These are phyloP conservation scores for Clavaria fumosa DNA, from an alignment of 768 basidiomycete genomes.

Conservation along the genomic window DNA sequence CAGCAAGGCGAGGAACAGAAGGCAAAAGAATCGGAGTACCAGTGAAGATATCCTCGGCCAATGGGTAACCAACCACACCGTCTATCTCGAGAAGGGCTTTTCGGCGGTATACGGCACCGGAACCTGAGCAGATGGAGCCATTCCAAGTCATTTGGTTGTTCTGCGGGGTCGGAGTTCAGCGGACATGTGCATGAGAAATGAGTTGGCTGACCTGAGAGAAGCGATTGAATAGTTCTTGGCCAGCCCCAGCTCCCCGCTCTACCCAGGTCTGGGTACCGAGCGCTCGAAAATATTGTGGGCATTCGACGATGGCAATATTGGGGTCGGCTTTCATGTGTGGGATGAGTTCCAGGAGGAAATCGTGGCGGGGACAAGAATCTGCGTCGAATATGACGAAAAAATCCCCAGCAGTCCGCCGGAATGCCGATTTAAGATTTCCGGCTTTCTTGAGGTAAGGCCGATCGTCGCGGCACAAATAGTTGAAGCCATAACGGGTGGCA, in stretches of 20 bases:
- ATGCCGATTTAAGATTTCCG: conserved; percentile 17
- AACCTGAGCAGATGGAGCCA: conserved; percentile 17
- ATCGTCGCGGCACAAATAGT: conserved; percentile 16
- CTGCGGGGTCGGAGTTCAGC: conserved; percentile 17
- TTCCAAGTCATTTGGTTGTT: conserved; percentile 17
- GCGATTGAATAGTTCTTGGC: conserved; percentile 16
- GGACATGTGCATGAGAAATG: conserved; percentile 15
- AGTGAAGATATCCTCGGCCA: conserved; percentile 18
- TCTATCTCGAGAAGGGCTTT: conserved; percentile 14
- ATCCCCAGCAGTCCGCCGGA: conserved; percentile 15
- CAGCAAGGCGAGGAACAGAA: no score
- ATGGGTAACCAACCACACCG: conserved; percentile 15
- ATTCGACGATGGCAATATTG: conserved; percentile 17
- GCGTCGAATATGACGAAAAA: conserved; percentile 19
- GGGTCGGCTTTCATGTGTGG: conserved; percentile 14
- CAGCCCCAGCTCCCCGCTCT: conserved; percentile 17
- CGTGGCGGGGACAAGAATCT: conserved; percentile 18
- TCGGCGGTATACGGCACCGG: conserved; percentile 17
- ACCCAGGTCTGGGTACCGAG: conserved; percentile 15
- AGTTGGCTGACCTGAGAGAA: conserved; percentile 18
- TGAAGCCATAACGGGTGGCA: conserved; percentile 14
- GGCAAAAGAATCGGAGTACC: no score
- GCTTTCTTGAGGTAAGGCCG: conserved; percentile 17
- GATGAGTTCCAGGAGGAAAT: conserved; percentile 14
- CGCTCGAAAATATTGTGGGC: conserved; percentile 18